Base-by-base conservation (phyloP, 306 rosid genomes). In the Carpinus fangiana region DNA sequence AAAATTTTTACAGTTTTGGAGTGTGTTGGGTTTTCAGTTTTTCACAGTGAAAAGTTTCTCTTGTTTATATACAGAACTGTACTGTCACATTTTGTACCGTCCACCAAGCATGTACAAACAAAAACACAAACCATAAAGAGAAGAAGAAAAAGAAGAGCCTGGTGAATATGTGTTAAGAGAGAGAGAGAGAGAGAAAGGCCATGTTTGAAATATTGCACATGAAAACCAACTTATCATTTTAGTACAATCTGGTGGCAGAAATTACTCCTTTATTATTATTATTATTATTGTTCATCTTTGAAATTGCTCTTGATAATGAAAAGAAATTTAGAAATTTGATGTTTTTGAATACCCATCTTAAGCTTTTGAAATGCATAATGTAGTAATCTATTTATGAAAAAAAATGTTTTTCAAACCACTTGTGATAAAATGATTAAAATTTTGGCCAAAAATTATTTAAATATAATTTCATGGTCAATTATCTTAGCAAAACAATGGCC, bases 161-260 rank as follows among this genome's bases (percentile, higher is more conserved):
- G 61, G 61, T 50, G 54, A 50, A 50, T 21, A 55, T n/a, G 23
- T 8, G 21, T 38, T 8, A 8, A 12, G 69, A 4, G 68, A 2
- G 45, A 61, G 38, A 59, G 67, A 23, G 26, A 23, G 26, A 23
- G 26, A 23, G 26, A 23, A 1, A 23, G 26, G 7, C 5, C 45
- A 79, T 76, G 80, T 70, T 41, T 65, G 76, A 65, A 74, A 75
- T 71, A 72, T 78, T n/a, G 48, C 78, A 80, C 77, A 82, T 74
- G 69, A 74, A 72, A 74, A 50, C 80, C 73, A 75, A 83, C 87
- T 75, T 68, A 68, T 77, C 47, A 55, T 80, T 80, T 84, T 73
- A 72, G 87, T 75, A 73, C 85, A 78, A 76, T 78, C 77, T 76
- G 87, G 83, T 85, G 87, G 84, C 78, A 76, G 45, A 77, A 36